phyloP scores from a whole-genome alignment of 1,139 yeast genomes.

The Yarrowia galli region DNA sequence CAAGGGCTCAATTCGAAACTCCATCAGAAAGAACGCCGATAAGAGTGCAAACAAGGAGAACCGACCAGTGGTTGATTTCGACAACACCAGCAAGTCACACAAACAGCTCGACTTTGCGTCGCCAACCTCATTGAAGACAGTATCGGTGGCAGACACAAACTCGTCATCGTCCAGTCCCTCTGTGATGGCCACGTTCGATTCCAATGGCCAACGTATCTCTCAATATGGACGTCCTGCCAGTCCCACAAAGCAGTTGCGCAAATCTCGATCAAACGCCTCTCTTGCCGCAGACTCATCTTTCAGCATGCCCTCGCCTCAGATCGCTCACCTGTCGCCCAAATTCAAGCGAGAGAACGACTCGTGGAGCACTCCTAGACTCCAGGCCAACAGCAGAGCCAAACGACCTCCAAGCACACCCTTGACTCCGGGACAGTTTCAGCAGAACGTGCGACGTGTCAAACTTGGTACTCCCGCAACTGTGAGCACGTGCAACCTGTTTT shows the following conservation, averaged over 20 bases:
- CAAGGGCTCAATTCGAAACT: slow-evolving; percentile 58
- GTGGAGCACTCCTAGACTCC: background rate
- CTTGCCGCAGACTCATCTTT: background rate
- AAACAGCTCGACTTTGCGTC: background rate
- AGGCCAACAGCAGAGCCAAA: background rate
- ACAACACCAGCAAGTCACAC: background rate
- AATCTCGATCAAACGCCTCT: background rate
- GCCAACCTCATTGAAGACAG: background rate
- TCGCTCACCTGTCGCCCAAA: slow-evolving; percentile 29
- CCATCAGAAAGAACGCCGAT: slow-evolving; percentile 9
- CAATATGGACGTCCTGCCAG: background rate
- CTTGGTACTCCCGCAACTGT: slow-evolving; percentile 26
- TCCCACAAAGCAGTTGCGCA: slow-evolving; percentile 18
- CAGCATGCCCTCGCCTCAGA: slow-evolving; percentile 27
- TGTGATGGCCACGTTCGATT: slow-evolving; percentile 27
- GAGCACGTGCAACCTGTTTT: slow-evolving; percentile 14
- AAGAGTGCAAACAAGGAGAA: slow-evolving; percentile 15
- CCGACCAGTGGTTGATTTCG: slow-evolving; percentile 2
- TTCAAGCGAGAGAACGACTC: slow-evolving; percentile 5
- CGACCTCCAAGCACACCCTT: slow-evolving; percentile 33
- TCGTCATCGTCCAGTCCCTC: background rate
- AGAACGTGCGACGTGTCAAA: slow-evolving; percentile 31
- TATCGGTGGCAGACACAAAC: background rate
- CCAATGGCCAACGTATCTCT: slow-evolving; percentile 9
- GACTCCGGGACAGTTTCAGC: slow-evolving; percentile 28